Base-by-base conservation (phyloP, 169 alveolate species). In the Eimeria falciformis region DNA sequence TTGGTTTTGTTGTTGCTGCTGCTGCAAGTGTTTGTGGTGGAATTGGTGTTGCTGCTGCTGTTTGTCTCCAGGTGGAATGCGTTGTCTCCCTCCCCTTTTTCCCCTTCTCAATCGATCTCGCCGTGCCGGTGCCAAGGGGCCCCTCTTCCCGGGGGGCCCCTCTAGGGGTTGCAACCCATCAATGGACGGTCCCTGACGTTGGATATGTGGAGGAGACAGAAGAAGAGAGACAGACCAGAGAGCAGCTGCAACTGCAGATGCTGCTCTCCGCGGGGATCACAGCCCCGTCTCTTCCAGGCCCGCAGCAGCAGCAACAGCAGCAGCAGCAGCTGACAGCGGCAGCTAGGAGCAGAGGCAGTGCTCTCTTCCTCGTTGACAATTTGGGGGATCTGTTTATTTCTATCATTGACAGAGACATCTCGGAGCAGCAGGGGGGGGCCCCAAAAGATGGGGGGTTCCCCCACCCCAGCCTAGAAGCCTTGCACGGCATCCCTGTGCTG, bases 261-360 rank as follows among this genome's bases (percentile, higher is more conserved):
- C 71, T 58, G 71, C 71, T 58, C 27, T 11, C 11, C 33, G 33
- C 71, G 33, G 71, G 71, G 71, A 21, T 9, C 33, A 7, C 25
- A 5, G 33, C 5, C 33, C 71, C 11, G 33, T 27, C 21, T 7
- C 33, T 11, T 5, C 33, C 9, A 9, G 33, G 21, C 33, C 71
- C 9, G 71, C 71, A 58, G 27, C 71, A 58, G 27, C 71, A 58
- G 71, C 71, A 58, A 21, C 71, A 58, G 71, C 33, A n/a, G 27
- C 71, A 14, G 27, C 71, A 21, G 33, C 71, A 58, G 71, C 71
- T 58, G 71, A 58, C 71, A 21, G 33, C 9, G 33, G 71, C 18
- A 27, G 33, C 71, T 21, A 27, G 71, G 29, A 58, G 71, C 71
- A 58, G 71, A 21, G 71, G 71, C 7, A 58, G 33, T 11, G 71